A percentile compares a stretch with the other conserved stretches of the same genome.
Evolutionary conservation across 2,329 filamentous ascomycete species (phyloP).

Genomic region (Cladosporium oxysporum): DNA sequence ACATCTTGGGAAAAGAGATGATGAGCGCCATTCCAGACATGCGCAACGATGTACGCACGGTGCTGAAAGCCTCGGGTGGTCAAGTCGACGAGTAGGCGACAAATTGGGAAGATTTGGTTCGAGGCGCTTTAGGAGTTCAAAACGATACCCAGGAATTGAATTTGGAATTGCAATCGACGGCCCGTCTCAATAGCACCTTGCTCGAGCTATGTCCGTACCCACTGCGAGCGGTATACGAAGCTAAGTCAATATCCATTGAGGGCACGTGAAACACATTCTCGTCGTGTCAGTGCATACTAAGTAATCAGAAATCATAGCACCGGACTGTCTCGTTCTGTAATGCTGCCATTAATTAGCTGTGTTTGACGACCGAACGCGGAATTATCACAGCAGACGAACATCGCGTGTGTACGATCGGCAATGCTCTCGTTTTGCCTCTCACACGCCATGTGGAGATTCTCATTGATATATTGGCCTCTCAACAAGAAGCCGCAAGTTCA

Average conservation of each 20-base stretch:
- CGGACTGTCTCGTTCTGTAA: background rate
- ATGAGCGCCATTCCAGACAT: conserved; percentile 60
- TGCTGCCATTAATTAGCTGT: background rate
- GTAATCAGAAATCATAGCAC: background rate
- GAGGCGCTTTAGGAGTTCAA: background rate
- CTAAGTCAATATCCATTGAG: background rate
- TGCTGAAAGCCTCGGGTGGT: conserved; percentile 51
- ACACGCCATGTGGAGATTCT: background rate
- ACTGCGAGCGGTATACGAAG: background rate
- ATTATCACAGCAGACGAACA: background rate
- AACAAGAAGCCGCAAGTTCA: background rate
- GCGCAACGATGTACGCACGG: conserved; percentile 53
- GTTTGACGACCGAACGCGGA: background rate
- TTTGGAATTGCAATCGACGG: background rate
- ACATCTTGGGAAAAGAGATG: conserved; percentile 61
- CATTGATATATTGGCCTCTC: background rate
- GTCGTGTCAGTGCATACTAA: background rate
- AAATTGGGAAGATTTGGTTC: no score
- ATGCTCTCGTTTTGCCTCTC: background rate
- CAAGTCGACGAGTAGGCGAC: conserved; percentile 6
- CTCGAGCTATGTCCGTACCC: background rate
- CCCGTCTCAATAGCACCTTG: background rate
- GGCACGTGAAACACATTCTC: background rate
- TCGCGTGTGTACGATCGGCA: background rate
- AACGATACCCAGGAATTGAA: conserved; percentile 12